Conservation (phyloP, 2,329 filamentous ascomycete genomes). For the Microdochium bolleyi region DNA sequence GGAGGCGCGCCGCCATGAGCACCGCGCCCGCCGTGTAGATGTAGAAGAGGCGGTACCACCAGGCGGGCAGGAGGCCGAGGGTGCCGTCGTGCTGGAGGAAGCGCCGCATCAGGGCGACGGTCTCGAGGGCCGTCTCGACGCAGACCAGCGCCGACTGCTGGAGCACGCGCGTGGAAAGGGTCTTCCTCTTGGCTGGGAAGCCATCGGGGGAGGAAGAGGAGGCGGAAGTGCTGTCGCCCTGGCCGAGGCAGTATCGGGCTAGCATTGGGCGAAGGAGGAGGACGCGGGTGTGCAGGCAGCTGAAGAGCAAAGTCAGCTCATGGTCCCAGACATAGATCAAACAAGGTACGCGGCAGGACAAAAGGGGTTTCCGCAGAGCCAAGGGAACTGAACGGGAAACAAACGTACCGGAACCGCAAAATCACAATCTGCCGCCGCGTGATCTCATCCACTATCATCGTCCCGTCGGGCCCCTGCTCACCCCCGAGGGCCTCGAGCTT, state of each 20-base stretch:
- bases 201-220: not conserved
- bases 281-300: slow-evolving; percentile 25
- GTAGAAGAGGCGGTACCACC: slow-evolving; percentile 31
- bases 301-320: not conserved
- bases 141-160: slow-evolving; percentile 25
- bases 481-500: slow-evolving; percentile 7
- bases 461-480: not conserved
- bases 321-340: too few relatives aligned
- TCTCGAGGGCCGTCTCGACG: slow-evolving; percentile 21
- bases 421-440: slow-evolving; percentile 21
- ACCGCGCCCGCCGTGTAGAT: slow-evolving; percentile 26
- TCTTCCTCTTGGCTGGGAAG: slow-evolving; percentile 6
- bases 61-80: slow-evolving; percentile 24
- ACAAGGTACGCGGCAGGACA: too few relatives aligned
- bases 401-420: slow-evolving; percentile 21
- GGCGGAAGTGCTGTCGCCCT: not conserved
- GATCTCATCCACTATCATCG: slow-evolving; percentile 14
- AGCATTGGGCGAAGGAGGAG: slow-evolving; percentile 23
- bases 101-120: slow-evolving; percentile 19
- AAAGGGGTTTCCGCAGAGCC: too few relatives aligned
- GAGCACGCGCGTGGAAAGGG: slow-evolving; percentile 17
- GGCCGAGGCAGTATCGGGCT: slow-evolving; percentile 19
- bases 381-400: not conserved
- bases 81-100: slow-evolving; percentile 21
- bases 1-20: slow-evolving; percentile 24